Percentiles rank a stretch among this genome's conserved stretches.
These are phyloP conservation scores for Penicillium pancosmium DNA, from an alignment of 495 filamentous ascomycete genomes.

Conservation along the genomic window DNA sequence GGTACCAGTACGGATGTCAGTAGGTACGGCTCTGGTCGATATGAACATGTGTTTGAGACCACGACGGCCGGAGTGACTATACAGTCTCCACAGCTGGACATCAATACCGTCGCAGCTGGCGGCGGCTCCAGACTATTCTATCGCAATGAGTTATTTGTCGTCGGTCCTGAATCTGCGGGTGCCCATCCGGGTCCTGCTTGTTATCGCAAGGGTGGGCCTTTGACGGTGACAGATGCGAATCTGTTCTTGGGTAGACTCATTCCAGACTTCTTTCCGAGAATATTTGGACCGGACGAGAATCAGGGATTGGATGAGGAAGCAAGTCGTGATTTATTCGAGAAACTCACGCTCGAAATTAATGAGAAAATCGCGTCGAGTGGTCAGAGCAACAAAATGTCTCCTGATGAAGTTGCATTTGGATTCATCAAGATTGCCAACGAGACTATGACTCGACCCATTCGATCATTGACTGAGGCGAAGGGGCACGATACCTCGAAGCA, in stretches of 20 bases:
- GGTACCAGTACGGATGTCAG: constrained; percentile 93
- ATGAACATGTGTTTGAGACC: constrained; percentile 93
- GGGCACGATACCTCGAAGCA: constrained; percentile 92
- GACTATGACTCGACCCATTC: constrained; percentile 91
- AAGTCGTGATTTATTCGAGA: constrained; percentile 66
- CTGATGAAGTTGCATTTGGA: constrained; percentile 85
- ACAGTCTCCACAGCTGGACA: constrained; percentile 90
- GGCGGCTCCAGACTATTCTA: constrained; percentile 85
- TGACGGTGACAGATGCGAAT: constrained; percentile 92
- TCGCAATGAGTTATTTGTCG: constrained; percentile 83
- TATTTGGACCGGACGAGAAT: constrained; percentile 85
- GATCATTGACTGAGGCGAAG: constrained; percentile 89
- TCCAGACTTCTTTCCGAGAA: constrained; percentile 91
- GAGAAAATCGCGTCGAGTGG: constrained; percentile 39
- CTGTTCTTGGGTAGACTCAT: constrained; percentile 81
- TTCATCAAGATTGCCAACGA: constrained; percentile 77
- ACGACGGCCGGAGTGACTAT: constrained; percentile 92
- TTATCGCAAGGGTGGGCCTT: constrained; percentile 86
- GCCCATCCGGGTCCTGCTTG: constrained; percentile 91
- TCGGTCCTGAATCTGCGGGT: constrained; percentile 87
- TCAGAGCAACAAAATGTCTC: constrained; percentile 65
- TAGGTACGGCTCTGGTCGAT: constrained; percentile 69
- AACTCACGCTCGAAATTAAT: constrained; percentile 76
- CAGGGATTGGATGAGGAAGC: constrained; percentile 75
- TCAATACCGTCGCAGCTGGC: constrained; percentile 94